These are phyloP conservation scores for Gossypioides kirkii DNA, from an alignment of 345 rosid species.

Conservation along the genomic window DNA sequence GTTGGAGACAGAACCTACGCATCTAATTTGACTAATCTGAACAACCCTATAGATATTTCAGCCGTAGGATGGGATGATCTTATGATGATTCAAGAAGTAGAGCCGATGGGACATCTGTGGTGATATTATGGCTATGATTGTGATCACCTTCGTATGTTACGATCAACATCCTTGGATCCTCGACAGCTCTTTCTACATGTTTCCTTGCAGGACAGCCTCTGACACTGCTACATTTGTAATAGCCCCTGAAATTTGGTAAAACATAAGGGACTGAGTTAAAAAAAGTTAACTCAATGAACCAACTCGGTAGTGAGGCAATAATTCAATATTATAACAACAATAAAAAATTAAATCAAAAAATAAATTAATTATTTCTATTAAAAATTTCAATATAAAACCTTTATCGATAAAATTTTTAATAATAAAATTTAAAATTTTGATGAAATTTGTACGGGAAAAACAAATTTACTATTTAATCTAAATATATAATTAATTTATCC, in stretches of 20 bases:
- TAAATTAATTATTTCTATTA: no score
- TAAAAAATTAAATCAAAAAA: rapidly evolving
- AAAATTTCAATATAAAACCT: no score
- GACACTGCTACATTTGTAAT: slow-evolving; percentile 88
- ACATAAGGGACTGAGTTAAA: slow-evolving; percentile 14
- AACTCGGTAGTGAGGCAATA: slow-evolving; percentile 12
- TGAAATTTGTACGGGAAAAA: no score
- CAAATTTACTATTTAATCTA: no score
- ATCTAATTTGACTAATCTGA: slow-evolving; percentile 22
- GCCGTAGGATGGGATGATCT: slow-evolving; percentile 16
- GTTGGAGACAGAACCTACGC: slow-evolving; percentile 18
- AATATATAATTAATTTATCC: no score
- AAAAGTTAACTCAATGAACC: neutral
- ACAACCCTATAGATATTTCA: neutral
- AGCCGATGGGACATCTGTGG: slow-evolving; percentile 28
- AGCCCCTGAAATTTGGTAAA: slow-evolving; percentile 47
- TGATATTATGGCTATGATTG: slow-evolving; percentile 38
- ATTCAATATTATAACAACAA: neutral
- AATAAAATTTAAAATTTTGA: no score
- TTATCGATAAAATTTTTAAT: no score
- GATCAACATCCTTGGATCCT: slow-evolving; percentile 69
- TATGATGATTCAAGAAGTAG: slow-evolving; percentile 57
- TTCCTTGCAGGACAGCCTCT: slow-evolving; percentile 91
- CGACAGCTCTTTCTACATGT: slow-evolving; percentile 82
- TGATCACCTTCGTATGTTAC: slow-evolving; percentile 90